Evolutionary conservation across 345 rosid species (phyloP).

Genomic region (Citrus trifoliata): DNA sequence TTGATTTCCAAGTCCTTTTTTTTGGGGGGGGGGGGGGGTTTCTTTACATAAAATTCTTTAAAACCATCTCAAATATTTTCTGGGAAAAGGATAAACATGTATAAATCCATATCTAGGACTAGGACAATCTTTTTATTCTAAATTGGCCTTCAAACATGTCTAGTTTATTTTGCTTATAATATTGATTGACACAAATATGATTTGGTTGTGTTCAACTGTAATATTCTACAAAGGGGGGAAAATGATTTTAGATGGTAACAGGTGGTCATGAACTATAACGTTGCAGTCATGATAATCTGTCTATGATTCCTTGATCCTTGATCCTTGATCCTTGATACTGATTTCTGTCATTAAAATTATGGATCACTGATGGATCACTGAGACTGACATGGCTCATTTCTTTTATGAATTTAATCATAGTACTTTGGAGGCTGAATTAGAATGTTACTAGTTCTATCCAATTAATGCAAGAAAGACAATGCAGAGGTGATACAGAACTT

Average conservation of each 20-base stretch:
- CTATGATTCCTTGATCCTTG: not conserved
- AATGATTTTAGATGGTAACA: not conserved
- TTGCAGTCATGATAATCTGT: not conserved
- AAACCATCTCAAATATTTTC: not conserved
- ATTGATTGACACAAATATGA: not conserved
- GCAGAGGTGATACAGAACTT: not conserved
- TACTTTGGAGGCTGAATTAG: not conserved
- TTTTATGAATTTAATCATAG: not conserved
- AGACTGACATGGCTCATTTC: not conserved
- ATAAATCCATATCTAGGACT: not conserved
- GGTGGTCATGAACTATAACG: not conserved
- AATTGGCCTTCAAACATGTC: not conserved
- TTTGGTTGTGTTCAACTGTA: not conserved
- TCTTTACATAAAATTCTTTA: not conserved
- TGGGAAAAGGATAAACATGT: not conserved
- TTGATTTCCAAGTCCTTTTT: not conserved
- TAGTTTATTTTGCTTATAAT: not conserved
- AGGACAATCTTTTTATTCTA: not conserved
- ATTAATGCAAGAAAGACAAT: not conserved
- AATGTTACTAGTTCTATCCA: not conserved
- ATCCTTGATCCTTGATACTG: not conserved
- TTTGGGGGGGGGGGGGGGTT: too few species aligned
- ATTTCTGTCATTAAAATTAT: not conserved
- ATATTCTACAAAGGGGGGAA: not conserved
- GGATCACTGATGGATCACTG: too few species aligned